Evolutionary conservation across 2,329 filamentous ascomycete genomes (phyloP).

Genomic region (Colletotrichum caudatum): DNA sequence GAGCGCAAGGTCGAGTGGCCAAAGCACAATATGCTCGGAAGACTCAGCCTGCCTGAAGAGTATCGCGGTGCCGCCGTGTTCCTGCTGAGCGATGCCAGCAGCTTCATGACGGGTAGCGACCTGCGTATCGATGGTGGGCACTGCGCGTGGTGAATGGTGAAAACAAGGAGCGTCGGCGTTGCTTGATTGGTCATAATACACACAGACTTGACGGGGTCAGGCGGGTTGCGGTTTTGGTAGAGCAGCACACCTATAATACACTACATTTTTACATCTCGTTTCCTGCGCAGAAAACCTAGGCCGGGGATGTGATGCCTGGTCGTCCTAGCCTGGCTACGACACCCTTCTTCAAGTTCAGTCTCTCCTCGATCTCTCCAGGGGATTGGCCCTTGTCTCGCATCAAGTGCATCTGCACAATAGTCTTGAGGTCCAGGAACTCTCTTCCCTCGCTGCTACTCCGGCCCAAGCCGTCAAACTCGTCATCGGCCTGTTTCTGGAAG

Average conservation of each 20-base stretch:
- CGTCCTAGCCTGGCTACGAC: conserved; percentile 60
- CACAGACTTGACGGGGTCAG: conserved; percentile 14
- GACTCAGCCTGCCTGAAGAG: conserved; percentile 75
- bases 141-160: conserved; percentile 62
- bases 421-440: conserved; percentile 62
- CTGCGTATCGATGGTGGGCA: conserved; percentile 80
- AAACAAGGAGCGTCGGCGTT: conserved; percentile 7
- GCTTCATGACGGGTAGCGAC: conserved; percentile 64
- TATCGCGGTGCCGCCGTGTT: conserved; percentile 75
- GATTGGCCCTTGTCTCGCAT: conserved; percentile 57
- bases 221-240: conserved; percentile 23
- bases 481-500: conserved; percentile 58
- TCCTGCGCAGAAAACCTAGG: background rate
- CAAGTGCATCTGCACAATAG: conserved; percentile 60
- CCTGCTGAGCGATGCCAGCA: conserved; percentile 54
- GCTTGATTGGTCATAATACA: conserved; percentile 33
- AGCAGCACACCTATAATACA: conserved; percentile 34
- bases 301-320: conserved; percentile 47
- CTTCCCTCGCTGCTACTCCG: conserved; percentile 50
- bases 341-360: conserved; percentile 59
- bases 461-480: conserved; percentile 58
- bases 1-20: conserved; percentile 78
- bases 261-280: background rate
- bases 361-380: conserved; percentile 58
- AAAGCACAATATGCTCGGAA: conserved; percentile 85